Evolutionary conservation across 169 alveolate species (phyloP).

Genomic region (Cytauxzoon felis): DNA sequence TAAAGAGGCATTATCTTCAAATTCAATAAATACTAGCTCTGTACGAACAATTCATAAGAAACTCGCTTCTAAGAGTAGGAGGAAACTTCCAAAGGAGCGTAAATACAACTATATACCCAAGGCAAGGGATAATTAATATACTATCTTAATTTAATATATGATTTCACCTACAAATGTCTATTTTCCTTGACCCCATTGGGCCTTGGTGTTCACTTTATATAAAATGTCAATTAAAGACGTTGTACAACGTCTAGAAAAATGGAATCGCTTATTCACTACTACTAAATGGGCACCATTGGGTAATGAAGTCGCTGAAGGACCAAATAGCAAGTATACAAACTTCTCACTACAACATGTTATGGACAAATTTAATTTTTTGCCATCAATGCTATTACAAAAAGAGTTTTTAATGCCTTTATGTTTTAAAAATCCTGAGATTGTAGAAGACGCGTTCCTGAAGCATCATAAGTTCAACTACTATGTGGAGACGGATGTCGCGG

Average conservation of each 20-base stretch:
- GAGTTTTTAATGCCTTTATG: slow-evolving; percentile 43
- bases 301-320: slow-evolving; percentile 63
- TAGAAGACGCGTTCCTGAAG: slow-evolving; percentile 53
- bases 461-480: slow-evolving; percentile 40
- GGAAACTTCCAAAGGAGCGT: slow-evolving; percentile 29
- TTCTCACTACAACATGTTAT: slow-evolving; percentile 62
- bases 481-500: slow-evolving; percentile 41
- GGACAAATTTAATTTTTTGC: slow-evolving; percentile 65
- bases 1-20: slow-evolving; percentile 31
- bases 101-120: slow-evolving; percentile 1
- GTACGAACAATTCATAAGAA: slow-evolving; percentile 52
- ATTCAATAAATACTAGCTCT: slow-evolving; percentile 35
- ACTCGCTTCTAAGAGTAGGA: slow-evolving; percentile 12
- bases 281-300: slow-evolving; percentile 61
- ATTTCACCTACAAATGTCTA: not conserved
- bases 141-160: not conserved
- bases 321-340: slow-evolving; percentile 64
- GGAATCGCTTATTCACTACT: slow-evolving; percentile 31
- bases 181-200: not conserved
- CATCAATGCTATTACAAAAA: slow-evolving; percentile 37
- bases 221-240: slow-evolving; percentile 35
- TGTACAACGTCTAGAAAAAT: slow-evolving; percentile 38
- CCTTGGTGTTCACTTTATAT: not conserved
- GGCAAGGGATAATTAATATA: slow-evolving; percentile 5
- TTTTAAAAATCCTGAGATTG: slow-evolving; percentile 56